Evolutionary conservation across 768 basidiomycete genomes (phyloP).

Genomic region (Amanita pseudoporphyria): DNA sequence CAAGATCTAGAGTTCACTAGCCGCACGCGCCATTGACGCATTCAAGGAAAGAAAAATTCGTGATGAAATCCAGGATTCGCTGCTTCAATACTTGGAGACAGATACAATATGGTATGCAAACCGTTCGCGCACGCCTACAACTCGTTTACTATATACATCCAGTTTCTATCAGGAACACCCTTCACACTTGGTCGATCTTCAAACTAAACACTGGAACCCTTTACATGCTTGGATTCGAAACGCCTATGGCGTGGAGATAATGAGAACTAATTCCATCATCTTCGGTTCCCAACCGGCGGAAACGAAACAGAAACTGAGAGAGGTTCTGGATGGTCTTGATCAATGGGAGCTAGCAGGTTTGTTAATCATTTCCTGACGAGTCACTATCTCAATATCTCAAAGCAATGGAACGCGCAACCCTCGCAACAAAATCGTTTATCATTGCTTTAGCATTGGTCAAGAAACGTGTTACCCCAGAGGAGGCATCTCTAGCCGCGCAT

Average conservation of each 20-base stretch:
- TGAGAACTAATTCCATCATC: slow-evolving; percentile 63
- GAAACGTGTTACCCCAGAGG: slow-evolving; percentile 66
- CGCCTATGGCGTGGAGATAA: slow-evolving; percentile 58
- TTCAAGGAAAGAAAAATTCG: slow-evolving; percentile 48
- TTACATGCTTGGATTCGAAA: slow-evolving; percentile 69
- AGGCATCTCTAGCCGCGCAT: slow-evolving; percentile 76
- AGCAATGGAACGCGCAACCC: slow-evolving; percentile 90
- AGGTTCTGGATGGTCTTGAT: slow-evolving; percentile 55
- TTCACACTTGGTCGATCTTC: slow-evolving; percentile 63
- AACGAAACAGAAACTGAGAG: slow-evolving; percentile 50
- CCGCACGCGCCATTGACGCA: slow-evolving; percentile 82
- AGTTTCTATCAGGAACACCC: slow-evolving; percentile 84
- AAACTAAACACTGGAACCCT: slow-evolving; percentile 82
- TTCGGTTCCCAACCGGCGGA: slow-evolving; percentile 59
- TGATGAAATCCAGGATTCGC: slow-evolving; percentile 49
- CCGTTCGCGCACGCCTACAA: not conserved
- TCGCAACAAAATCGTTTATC: slow-evolving; percentile 85
- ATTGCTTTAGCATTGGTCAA: slow-evolving; percentile 80
- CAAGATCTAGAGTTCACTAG: slow-evolving; percentile 69
- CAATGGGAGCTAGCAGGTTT: slow-evolving; percentile 85
- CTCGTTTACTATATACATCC: slow-evolving; percentile 5
- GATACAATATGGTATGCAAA: slow-evolving; percentile 77
- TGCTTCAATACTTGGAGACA: slow-evolving; percentile 85
- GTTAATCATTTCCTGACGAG: slow-evolving; percentile 13
- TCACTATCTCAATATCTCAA: not conserved